Evolutionary conservation across 2,329 filamentous ascomycete species (phyloP), one percentile per base, ranked within the genome.

Genomic region (Pestalotiopsis sp.): DNA sequence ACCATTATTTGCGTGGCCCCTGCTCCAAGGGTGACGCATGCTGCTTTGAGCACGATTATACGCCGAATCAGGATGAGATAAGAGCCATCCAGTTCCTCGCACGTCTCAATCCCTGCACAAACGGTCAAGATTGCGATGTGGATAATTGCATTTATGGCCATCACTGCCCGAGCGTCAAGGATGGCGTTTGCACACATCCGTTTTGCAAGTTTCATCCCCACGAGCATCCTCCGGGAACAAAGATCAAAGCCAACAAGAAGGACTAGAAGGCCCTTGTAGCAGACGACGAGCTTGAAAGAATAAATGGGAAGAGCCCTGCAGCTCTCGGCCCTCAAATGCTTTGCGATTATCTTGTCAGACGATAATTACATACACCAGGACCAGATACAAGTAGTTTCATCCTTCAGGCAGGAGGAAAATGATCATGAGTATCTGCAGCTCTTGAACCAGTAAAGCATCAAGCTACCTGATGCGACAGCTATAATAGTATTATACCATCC

Each of bases 101-200:
- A 2, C 82, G 88, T 5, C 78, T 87, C 68, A 90, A 88, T 68
- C 88, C 88, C 1, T 91, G 88, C 77, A 82, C 82, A 0, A 83
- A 79, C 38, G 86, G 87, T 0, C 88, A 91, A 75, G 81, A 87
- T n/a, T 91, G 88, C 71, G 83, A 86, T 6, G 78, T 84, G 3
- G 82, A 85, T 1, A 84, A 86, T 70, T 91, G 88, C 75, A 90
- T 90, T 69, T 90, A 91, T 72, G 88, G 88, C 2, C 88, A 91
- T 75, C 85, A 91, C 73, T 89, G 87, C 71, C 86, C 87, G 0
- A 88, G 83, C 69, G 81, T 86, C n/a, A 76, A 76, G 12, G 83
- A 87, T 52, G 85, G 84, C 3, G 73, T 81, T 27, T 90, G 88
- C 76, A 80, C 77, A 17, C 85, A 88, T 70, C 85, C 85, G 17